A percentile compares a stretch with the other conserved stretches of the same genome.
Evolutionary conservation across 257 asterid species (phyloP).

Genomic region (Ilex asprella): DNA sequence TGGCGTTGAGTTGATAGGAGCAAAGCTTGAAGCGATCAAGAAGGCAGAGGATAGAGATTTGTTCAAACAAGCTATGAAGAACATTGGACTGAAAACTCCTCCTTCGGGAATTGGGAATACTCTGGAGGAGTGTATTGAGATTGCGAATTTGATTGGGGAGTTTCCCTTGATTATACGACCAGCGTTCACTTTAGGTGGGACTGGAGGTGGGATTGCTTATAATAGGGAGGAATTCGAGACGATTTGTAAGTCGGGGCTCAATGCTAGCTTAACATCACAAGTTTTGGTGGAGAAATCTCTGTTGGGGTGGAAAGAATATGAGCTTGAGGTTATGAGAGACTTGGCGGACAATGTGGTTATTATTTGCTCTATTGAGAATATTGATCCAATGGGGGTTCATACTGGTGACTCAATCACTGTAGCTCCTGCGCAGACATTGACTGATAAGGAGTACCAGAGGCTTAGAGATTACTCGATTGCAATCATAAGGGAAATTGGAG

Average conservation of each 20-base stretch:
- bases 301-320: slow-evolving; percentile 98
- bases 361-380: slow-evolving; percentile 95
- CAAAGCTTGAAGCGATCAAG: slow-evolving; percentile 89
- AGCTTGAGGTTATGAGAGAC: slow-evolving; percentile 97
- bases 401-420: slow-evolving; percentile 98
- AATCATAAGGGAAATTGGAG: slow-evolving; percentile 96
- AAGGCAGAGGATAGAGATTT: slow-evolving; percentile 96
- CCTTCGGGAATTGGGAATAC: slow-evolving; percentile 96
- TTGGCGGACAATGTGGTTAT: slow-evolving; percentile 98
- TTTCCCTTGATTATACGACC: slow-evolving; percentile 93
- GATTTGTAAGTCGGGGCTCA: slow-evolving; percentile 87
- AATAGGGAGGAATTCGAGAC: slow-evolving; percentile 92
- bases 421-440: slow-evolving; percentile 97
- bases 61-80: slow-evolving; percentile 90
- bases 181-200: slow-evolving; percentile 93
- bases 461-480: slow-evolving; percentile 96
- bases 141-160: slow-evolving; percentile 78
- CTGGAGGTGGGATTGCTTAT: slow-evolving; percentile 98
- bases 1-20: slow-evolving; percentile 95
- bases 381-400: slow-evolving; percentile 97
- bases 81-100: slow-evolving; percentile 88
- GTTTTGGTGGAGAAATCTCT: slow-evolving; percentile 92
- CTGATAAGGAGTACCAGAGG: slow-evolving; percentile 91
- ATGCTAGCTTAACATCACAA: slow-evolving; percentile 93
- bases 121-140: slow-evolving; percentile 73